Evolutionary conservation across 768 basidiomycete species (phyloP).

Genomic region (Podaxis rugospora): DNA sequence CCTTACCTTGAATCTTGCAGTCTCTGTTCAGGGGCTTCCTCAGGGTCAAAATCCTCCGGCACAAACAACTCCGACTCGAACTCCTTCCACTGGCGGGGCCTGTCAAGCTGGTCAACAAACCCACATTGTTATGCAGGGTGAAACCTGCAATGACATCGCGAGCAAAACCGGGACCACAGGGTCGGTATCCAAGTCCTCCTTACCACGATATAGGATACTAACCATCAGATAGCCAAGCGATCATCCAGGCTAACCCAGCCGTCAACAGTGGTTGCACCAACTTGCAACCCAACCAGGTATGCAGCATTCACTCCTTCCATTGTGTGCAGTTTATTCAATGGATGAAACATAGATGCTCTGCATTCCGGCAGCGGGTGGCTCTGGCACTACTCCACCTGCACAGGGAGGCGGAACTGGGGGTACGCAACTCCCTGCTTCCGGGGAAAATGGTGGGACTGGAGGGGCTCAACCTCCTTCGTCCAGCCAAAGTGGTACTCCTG

Average conservation of each 20-base stretch:
- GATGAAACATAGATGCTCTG: not conserved
- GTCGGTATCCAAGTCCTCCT: not conserved
- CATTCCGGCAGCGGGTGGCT: not conserved
- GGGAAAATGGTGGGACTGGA: no score
- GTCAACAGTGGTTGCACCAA: not conserved
- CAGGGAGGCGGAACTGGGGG: not conserved
- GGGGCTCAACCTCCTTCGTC: no score
- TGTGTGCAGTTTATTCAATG: not conserved
- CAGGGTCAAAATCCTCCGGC: not conserved
- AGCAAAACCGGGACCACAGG: not conserved
- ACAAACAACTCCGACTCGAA: not conserved
- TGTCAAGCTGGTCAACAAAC: not conserved
- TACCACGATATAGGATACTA: not conserved
- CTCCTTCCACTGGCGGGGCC: not conserved
- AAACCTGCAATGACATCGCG: not conserved
- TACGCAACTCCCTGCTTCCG: no score
- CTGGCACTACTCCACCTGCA: not conserved
- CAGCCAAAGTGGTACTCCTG: no score
- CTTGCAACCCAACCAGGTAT: not conserved
- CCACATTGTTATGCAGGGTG: not conserved
- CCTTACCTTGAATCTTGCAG: not conserved
- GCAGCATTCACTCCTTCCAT: not conserved
- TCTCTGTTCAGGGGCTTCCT: not conserved
- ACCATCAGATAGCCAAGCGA: not conserved
- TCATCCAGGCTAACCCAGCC: not conserved